phyloP scores from a whole-genome alignment of 2,329 filamentous ascomycete species.

The Neurospora sp. region DNA sequence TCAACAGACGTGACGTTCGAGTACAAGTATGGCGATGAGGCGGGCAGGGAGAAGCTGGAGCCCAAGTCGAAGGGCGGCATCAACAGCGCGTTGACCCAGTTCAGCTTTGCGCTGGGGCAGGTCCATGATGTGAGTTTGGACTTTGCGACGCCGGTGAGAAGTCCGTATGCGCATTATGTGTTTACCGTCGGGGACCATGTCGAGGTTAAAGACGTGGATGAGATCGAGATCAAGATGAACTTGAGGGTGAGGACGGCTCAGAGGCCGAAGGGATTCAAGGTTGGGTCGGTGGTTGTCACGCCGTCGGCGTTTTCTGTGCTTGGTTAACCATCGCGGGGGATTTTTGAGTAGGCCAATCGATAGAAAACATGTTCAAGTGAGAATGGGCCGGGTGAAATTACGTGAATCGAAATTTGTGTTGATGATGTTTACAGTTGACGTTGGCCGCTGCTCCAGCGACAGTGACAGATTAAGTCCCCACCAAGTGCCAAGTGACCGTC shows the following conservation, averaged over 20 bases:
- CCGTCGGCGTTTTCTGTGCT: neutral
- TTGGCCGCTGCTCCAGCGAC: neutral
- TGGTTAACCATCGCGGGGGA: neutral
- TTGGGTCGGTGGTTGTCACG: neutral
- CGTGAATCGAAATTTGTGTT: too few relatives aligned
- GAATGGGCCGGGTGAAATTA: too few relatives aligned
- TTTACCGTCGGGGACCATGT: neutral
- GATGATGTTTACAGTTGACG: neutral
- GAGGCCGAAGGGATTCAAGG: neutral
- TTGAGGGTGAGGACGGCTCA: neutral
- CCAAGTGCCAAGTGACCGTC: neutral
- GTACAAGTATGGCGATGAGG: neutral
- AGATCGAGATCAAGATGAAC: neutral
- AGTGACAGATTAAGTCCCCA: neutral
- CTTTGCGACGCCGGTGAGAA: neutral
- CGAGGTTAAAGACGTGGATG: neutral
- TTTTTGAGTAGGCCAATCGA: too few relatives aligned
- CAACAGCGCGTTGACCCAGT: neutral
- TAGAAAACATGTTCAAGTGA: too few relatives aligned
- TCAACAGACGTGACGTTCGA: neutral
- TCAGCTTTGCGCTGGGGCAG: neutral
- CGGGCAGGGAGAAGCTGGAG: neutral
- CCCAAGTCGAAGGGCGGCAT: neutral
- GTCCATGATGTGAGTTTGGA: neutral
- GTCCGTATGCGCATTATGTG: neutral